These are phyloP conservation scores for Hypoxylon sp. DNA, from an alignment of 2,329 filamentous ascomycete genomes.

Conservation along the genomic window DNA sequence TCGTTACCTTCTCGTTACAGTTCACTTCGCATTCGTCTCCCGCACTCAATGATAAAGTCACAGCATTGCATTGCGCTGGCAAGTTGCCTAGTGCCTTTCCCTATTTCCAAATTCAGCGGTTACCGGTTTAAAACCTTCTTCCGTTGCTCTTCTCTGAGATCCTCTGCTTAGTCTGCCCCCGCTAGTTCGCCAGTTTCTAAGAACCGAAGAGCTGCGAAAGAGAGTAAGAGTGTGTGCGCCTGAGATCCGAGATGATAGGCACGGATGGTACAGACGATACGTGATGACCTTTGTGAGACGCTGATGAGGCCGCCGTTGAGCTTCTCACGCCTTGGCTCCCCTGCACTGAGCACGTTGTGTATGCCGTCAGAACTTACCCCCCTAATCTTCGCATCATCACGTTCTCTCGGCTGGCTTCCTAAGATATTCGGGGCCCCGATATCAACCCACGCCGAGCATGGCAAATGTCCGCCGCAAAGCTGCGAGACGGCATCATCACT, in stretches of 20 bases:
- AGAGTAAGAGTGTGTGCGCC: neutral
- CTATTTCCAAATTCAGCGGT: slow-evolving; percentile 34
- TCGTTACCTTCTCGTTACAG: slow-evolving; percentile 50
- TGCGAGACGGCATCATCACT: slow-evolving; percentile 43
- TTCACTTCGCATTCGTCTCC: slow-evolving; percentile 39
- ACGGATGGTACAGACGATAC: neutral
- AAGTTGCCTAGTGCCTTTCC: slow-evolving; percentile 9
- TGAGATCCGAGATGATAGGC: neutral
- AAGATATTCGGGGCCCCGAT: slow-evolving; percentile 22
- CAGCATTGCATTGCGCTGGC: slow-evolving; percentile 38
- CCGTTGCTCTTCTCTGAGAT: slow-evolving; percentile 22
- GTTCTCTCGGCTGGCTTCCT: slow-evolving; percentile 25
- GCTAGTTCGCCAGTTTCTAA: slow-evolving; percentile 18
- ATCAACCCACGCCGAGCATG: slow-evolving; percentile 39
- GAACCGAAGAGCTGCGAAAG: slow-evolving; percentile 4
- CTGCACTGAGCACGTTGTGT: slow-evolving; percentile 3
- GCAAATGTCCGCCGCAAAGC: slow-evolving; percentile 29
- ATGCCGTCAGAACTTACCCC: slow-evolving; percentile 1
- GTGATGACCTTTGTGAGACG: neutral
- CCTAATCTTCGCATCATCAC: slow-evolving; percentile 5
- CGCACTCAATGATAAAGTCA: slow-evolving; percentile 44
- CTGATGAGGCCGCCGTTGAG: neutral
- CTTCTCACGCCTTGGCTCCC: neutral
- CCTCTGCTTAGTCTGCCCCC: slow-evolving; percentile 32
- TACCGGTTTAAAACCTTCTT: slow-evolving; percentile 42